A percentile compares a stretch with the other conserved stretches of the same genome.
Conservation (phyloP, 1,284 basidiomycete species). For the Ganoderma resinaceum region DNA sequence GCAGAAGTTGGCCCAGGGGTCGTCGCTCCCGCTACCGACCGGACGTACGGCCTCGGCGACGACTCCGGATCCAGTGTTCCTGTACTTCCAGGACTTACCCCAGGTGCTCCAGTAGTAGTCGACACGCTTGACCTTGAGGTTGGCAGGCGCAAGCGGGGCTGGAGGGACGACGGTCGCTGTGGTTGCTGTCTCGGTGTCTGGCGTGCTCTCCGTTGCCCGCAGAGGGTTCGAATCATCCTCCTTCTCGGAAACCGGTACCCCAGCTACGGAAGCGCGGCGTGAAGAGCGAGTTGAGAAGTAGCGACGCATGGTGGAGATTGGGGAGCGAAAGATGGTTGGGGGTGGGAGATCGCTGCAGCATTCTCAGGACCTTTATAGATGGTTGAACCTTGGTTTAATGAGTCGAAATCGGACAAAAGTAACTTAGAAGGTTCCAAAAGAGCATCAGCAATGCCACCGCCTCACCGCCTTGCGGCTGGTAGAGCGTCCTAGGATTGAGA, state of each 20-base stretch:
- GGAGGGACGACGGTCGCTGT: not conserved
- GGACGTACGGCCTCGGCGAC: constrained; percentile 51
- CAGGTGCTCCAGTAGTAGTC: constrained; percentile 64
- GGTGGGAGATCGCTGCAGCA: not conserved
- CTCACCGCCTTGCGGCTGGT: not conserved
- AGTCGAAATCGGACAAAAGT: not conserved
- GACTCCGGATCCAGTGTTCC: constrained; percentile 59
- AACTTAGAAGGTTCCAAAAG: not conserved
- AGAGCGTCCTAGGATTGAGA: not conserved
- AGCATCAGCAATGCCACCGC: not conserved
- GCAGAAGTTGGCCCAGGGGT: constrained; percentile 51
- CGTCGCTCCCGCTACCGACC: constrained; percentile 41
- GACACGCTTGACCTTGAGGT: constrained; percentile 53
- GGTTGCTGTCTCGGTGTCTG: not conserved
- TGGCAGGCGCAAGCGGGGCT: not conserved
- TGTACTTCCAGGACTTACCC: constrained; percentile 61
- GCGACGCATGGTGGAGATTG: not conserved
- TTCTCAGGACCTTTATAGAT: not conserved
- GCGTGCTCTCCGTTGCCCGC: not conserved
- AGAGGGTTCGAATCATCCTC: not conserved
- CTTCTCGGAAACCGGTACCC: not conserved
- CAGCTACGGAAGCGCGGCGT: not conserved
- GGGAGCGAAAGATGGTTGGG: not conserved
- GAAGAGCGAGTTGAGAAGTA: constrained; percentile 1
- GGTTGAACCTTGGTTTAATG: not conserved